Evolutionary conservation across 352 stramenopile species (phyloP).

Genomic region (Phytophthora podocarpi): DNA sequence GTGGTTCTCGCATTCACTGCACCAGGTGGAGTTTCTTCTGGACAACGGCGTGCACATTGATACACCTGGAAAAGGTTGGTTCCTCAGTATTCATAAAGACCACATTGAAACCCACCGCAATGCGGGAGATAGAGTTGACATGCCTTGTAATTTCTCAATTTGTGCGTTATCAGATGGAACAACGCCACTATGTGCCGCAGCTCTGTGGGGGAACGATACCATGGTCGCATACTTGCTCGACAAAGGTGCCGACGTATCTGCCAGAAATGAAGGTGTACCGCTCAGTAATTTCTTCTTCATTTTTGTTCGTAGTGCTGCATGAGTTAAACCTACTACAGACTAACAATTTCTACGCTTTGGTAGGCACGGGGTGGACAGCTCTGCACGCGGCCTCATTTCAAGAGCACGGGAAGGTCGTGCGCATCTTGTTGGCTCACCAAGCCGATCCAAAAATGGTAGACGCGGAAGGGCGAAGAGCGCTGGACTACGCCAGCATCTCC

Average conservation of each 20-base stretch:
- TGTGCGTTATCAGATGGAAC: too few relatives aligned
- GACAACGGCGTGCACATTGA: conserved; percentile 59
- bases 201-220: conserved; percentile 65
- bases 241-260: conserved; percentile 53
- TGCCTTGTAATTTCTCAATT: too few relatives aligned
- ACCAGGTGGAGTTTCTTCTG: conserved; percentile 63
- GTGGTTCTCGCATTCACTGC: neutral
- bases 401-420: conserved; percentile 70
- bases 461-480: conserved; percentile 49
- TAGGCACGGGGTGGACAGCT: conserved; percentile 70
- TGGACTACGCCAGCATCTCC: conserved; percentile 76
- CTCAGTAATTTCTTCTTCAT: neutral
- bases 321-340: too few relatives aligned
- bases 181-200: conserved; percentile 62
- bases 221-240: conserved; percentile 71
- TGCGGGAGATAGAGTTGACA: neutral
- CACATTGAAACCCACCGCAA: too few relatives aligned
- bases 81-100: too few relatives aligned
- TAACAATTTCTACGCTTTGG: neutral
- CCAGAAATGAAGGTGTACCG: conserved; percentile 64
- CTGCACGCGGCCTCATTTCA: conserved; percentile 69
- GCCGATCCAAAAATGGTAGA: conserved; percentile 53
- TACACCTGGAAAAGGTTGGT: conserved; percentile 50
- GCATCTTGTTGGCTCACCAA: conserved; percentile 51
- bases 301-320: neutral